Percentiles rank a stretch among this genome's conserved stretches.
Evolutionary conservation across 345 rosid genomes (phyloP).

Genomic region (Mangifera indica): DNA sequence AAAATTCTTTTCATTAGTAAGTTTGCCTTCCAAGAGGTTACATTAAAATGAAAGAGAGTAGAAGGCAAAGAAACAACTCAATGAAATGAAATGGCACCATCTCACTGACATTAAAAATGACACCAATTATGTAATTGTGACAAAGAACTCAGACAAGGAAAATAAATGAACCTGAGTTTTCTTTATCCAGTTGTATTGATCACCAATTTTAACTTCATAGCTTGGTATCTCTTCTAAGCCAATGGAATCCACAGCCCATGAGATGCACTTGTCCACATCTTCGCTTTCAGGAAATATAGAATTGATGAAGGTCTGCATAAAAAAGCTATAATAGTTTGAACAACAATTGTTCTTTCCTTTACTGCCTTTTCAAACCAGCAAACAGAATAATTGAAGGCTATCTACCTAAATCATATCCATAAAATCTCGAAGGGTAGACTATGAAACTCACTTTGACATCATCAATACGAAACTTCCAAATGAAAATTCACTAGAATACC

Average conservation of each 20-base stretch:
- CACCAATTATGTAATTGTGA: neutral
- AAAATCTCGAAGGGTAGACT: too few relatives aligned
- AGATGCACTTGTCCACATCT: conserved; percentile 59
- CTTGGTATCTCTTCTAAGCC: conserved; percentile 64
- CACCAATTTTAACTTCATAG: conserved; percentile 61
- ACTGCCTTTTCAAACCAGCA: neutral
- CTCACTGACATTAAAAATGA: neutral
- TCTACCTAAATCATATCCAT: too few relatives aligned
- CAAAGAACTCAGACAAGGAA: neutral
- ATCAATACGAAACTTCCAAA: too few relatives aligned
- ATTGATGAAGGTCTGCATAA: conserved; percentile 54
- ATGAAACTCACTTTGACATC: neutral
- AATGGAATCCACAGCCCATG: conserved; percentile 63
- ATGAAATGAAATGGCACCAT: neutral
- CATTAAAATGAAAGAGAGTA: neutral
- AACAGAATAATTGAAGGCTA: neutral
- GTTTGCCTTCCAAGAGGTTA: too few relatives aligned
- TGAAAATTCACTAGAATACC: too few relatives aligned
- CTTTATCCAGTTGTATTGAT: conserved; percentile 64
- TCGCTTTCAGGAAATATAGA: conserved; percentile 60
- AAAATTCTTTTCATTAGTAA: too few relatives aligned
- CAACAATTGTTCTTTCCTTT: neutral
- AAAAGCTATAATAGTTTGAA: neutral
- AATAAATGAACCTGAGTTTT: conserved; percentile 59
- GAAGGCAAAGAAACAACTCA: neutral